Base-by-base conservation (phyloP, 306 rosid genomes). In the Adenanthera pavonina region DNA sequence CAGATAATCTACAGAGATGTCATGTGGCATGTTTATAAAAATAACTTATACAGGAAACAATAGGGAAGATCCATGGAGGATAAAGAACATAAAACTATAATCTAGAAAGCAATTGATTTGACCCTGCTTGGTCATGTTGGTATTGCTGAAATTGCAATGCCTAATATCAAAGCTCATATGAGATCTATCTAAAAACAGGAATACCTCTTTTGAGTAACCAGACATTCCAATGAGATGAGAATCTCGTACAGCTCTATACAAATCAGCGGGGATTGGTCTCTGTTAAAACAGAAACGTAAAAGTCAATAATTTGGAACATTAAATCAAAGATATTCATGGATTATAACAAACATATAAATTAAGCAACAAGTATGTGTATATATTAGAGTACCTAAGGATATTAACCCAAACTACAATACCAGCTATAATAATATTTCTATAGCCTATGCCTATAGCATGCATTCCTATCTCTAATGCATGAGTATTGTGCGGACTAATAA, bases 121-220 rank as follows among this genome's bases (percentile, higher is more conserved):
- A 30, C 53, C 7, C 36, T 5, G 7, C 34, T 74, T 19, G 33
- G 44, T 41, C 52, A 41, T 40, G 72, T 35, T 68, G 56, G 40
- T 20, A 46, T 46, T 17, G 40, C 40, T 20, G 19, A 44, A 20
- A 44, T 46, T 4, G 6, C 38, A 13, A 82, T 66, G 38, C 34
- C 13, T 41, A 41, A 65, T 36, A 73, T 78, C 16, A 49, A 72
- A 67, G 33, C 72, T 47, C 61, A 17, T 17, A 12, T 43, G 72
- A 73, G 73, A 84, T 69, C 68, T 35, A 78, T 57, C 54, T 56
- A 72, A 79, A 82, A 48, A 69, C 44, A 65, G 36, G 54, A 76
- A 38, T 89, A 96, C 99, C 99, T 96, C 92, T 56, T 88, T 93
- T 25, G 99, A 82, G 94, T 91, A 96, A 81, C 99, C 98, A 80